Evolutionary conservation across 495 filamentous ascomycete genomes (phyloP), one percentile per base, ranked within the genome.

Genomic region (Pseudoneurospora amorphoporcata): DNA sequence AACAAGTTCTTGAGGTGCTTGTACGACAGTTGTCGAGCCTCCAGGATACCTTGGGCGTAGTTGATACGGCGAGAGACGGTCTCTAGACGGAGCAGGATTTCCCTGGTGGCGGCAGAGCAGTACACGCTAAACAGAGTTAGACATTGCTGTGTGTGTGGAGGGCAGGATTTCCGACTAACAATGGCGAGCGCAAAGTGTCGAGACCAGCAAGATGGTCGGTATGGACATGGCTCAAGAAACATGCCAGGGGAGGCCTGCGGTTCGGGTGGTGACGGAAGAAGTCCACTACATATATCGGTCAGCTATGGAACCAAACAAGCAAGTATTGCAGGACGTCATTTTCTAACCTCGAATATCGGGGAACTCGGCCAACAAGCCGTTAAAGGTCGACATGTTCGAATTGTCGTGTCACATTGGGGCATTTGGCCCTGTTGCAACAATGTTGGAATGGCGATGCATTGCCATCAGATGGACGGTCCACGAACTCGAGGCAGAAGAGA

Each of bases 161-260:
- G 37, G 42, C 23, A 29, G 2, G 7, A 5, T 4, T 8, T 14
- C 14, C 68, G 19, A 39, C 83, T 68, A 78, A 87, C 86, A 96
- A 97, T 0, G 92, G 91, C 35, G 91, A 86, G 41, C 87, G 87
- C 69, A 92, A 85, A 69, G 84, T 89, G 77, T 97, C 95, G 38
- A 98, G 86, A 1, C 95, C 95, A 72, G 87, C 87, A 8, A 97
- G 86, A 81, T 98, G 94, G 74, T 98, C 94, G 72, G 91, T 96
- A 79, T 98, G 95, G 12, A 97, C 90, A 87, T 98, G 95, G 77
- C 91, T 95, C 45, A 98, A 85, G 78, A 98, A 97, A 78, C 92
- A 97, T 17, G 92, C 94, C 58, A 96, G 78, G 2, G 94, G 92
- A 39, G 91, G 85, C 38, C 80, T 84, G 19, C 79, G 81, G 1